Conservation (phyloP, 176 grass and related monocot species). For the Oryza meridionalis region DNA sequence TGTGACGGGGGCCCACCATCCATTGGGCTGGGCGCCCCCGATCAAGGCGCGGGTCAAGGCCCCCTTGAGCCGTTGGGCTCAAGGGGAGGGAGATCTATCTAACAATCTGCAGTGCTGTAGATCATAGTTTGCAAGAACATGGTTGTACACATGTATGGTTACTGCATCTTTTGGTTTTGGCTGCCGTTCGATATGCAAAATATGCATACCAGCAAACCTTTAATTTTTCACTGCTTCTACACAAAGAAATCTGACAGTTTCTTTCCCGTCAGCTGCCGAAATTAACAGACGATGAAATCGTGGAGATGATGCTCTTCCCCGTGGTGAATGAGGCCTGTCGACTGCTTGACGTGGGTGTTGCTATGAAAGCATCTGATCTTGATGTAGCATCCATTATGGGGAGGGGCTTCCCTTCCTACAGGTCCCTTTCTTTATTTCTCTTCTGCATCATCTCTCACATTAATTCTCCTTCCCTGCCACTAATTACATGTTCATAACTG, state of each 20-base stretch:
- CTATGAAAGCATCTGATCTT: slow-evolving; percentile 81
- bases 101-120: not conserved
- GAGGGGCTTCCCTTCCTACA: slow-evolving; percentile 90
- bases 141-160: not conserved
- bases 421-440: slow-evolving; percentile 40
- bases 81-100: too few relatives aligned
- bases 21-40: too few relatives aligned
- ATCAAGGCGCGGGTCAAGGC: too few relatives aligned
- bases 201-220: not conserved
- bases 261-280: slow-evolving; percentile 60
- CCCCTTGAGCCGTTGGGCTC: too few relatives aligned
- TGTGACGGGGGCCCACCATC: too few relatives aligned
- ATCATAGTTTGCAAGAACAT: not conserved
- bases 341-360: slow-evolving; percentile 80
- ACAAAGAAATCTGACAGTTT: slow-evolving; percentile 18
- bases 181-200: not conserved
- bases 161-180: not conserved
- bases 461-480: not conserved
- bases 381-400: slow-evolving; percentile 88
- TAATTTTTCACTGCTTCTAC: slow-evolving; percentile 7
- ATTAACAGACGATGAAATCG: slow-evolving; percentile 69
- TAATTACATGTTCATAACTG: not conserved
- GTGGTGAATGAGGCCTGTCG: slow-evolving; percentile 90
- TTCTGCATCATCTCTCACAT: not conserved
- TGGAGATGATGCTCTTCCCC: slow-evolving; percentile 80